Base-by-base conservation (phyloP, 2,329 filamentous ascomycete species). In the Apiospora hydei region DNA sequence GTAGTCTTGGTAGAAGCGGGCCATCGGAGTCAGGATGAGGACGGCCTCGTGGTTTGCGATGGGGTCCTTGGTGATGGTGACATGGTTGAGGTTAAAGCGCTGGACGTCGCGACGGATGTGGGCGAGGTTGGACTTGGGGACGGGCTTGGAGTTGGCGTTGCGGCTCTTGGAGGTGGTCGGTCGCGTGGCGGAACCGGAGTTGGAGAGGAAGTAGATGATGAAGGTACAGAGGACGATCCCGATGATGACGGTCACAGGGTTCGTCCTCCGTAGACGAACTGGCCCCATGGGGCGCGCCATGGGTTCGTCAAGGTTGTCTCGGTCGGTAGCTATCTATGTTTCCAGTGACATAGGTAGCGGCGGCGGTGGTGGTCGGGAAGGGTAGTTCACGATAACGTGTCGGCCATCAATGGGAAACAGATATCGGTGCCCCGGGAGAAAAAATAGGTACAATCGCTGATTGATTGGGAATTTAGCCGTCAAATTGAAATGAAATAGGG, bases 1-100 rank as follows among this genome's bases (percentile, higher is more conserved):
- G 86, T 98, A 99, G 77, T 89, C 91, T 77, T 93, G 92, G 83
- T 98, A 98, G 87, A 98, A 99, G 74, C 94, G 91, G 44, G 94
- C 93, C 84, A 99, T 91, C 13, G 96, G 96, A 1, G 96, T 98
- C 73, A 99, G 89, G 80, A 99, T 93, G 71, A 99, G 91, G 73
- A 99, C 88, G 69, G 92, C 93, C 85, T 99, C 96, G 76, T 90
- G 86, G 80, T 97, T 96, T 74, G 87, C 89, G 69, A 94, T 85
- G 1, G 96, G 94, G 75, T 93, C 88, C 69, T 88, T 82, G 26
- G 95, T 93, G 72, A 94, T 94, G 61, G 95, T 98, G 77, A 98
- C 90, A 83, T 96, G 95, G 87, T 98, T 98, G 84, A 99, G 92
- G 82, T 97, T 91, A 86, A 98, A 98, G 82, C 94, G 95, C 49